phyloP scores from a whole-genome alignment of 192 early-diverging fungal genomes.

The Backusella australiensis region DNA sequence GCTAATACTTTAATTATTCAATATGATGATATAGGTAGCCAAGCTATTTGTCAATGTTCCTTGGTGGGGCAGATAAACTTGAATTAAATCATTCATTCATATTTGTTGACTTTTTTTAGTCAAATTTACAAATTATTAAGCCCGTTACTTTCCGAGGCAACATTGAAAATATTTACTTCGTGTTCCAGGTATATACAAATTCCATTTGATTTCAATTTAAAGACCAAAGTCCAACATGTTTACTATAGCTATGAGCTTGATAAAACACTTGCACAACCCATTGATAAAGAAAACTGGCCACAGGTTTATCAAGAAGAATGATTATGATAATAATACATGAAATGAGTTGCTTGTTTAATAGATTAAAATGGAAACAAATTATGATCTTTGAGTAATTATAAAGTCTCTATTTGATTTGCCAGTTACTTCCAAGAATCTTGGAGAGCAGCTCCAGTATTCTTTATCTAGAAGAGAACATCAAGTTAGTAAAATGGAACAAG shows the following conservation, averaged over 20 bases:
- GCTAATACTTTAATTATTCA: neutral
- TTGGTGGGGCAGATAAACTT: conserved; percentile 40
- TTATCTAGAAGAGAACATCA: conserved; percentile 9
- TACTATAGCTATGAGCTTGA: neutral
- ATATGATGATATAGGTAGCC: conserved; percentile 11
- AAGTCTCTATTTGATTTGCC: conserved; percentile 23
- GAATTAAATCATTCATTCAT: neutral
- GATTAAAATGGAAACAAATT: neutral
- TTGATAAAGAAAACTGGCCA: neutral
- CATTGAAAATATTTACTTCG: conserved; percentile 58
- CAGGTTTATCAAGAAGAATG: neutral
- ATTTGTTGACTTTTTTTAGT: conserved; percentile 16
- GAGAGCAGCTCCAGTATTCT: conserved; percentile 20
- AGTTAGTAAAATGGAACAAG: neutral
- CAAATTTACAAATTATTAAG: conserved; percentile 54
- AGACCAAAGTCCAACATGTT: neutral
- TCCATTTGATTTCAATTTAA: neutral
- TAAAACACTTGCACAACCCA: neutral
- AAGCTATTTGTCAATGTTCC: conserved; percentile 60
- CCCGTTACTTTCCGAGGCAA: conserved; percentile 54
- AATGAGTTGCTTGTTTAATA: neutral
- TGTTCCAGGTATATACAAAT: conserved; percentile 37
- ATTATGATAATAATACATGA: neutral
- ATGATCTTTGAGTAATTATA: conserved; percentile 18
- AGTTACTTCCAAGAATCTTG: conserved; percentile 21